A percentile compares a stretch with the other conserved stretches of the same genome.
Evolutionary conservation across 257 asterid genomes (phyloP).

Genomic region (Ajuga chamaepitys): DNA sequence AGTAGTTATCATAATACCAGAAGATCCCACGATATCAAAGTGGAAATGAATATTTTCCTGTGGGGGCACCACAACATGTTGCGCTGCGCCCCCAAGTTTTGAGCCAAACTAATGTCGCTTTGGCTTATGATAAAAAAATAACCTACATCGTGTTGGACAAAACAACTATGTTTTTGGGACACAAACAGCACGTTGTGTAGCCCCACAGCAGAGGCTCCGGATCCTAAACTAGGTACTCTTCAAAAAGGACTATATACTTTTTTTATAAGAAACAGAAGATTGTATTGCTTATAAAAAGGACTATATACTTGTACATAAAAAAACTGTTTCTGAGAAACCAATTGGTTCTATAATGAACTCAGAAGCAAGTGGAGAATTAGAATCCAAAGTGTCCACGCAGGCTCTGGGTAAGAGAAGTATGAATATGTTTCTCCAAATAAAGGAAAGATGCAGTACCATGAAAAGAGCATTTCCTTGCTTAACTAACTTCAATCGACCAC

Average conservation of each 20-base stretch:
- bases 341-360: background rate
- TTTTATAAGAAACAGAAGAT: no score
- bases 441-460: constrained; percentile 46
- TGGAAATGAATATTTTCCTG: no score
- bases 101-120: no score
- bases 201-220: no score
- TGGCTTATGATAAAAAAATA: no score
- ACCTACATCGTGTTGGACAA: no score
- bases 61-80: no score
- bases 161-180: no score
- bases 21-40: background rate
- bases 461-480: constrained; percentile 74
- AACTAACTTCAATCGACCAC: constrained; percentile 92
- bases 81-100: no score
- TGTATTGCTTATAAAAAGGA: background rate
- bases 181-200: no score
- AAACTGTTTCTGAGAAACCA: background rate
- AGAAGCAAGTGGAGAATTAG: constrained; percentile 4
- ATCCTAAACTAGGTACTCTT: background rate
- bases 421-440: background rate
- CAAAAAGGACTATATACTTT: background rate
- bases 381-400: no score
- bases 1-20: background rate
- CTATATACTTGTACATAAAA: background rate
- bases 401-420: background rate